A percentile compares a stretch with the other conserved stretches of the same genome.
Conservation (phyloP, 768 basidiomycete species). For the Udeniomyces megalosporus region DNA sequence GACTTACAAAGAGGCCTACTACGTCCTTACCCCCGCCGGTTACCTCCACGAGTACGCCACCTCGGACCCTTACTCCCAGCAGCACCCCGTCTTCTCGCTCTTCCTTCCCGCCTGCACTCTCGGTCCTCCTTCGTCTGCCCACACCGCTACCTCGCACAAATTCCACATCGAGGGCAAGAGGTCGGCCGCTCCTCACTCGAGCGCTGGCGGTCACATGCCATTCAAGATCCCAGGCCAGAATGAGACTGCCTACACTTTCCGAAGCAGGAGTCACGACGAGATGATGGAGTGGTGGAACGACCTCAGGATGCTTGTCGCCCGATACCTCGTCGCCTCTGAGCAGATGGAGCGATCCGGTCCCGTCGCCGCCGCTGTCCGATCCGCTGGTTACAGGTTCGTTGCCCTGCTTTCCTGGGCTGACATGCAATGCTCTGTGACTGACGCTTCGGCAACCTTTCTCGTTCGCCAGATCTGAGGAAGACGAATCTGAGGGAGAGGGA, state of each 20-base stretch:
- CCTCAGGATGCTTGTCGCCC: constrained; percentile 74
- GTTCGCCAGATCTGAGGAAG: constrained; percentile 33
- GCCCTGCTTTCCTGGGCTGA: constrained; percentile 5
- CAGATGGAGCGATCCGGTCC: constrained; percentile 82
- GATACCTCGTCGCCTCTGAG: constrained; percentile 88
- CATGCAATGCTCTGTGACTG: neutral
- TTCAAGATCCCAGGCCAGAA: constrained; percentile 33
- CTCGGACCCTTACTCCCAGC: constrained; percentile 48
- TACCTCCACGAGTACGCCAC: constrained; percentile 83
- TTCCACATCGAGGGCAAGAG: constrained; percentile 88
- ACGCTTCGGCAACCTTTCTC: neutral
- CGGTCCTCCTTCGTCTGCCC: constrained; percentile 60
- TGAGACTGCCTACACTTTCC: constrained; percentile 66
- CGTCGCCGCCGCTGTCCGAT: constrained; percentile 76
- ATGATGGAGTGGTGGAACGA: constrained; percentile 99
- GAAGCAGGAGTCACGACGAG: constrained; percentile 74
- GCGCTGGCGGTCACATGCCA: constrained; percentile 25
- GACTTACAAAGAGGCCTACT: constrained; percentile 68
- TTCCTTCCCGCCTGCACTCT: constrained; percentile 93
- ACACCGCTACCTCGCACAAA: constrained; percentile 58
- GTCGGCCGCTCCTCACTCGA: constrained; percentile 37
- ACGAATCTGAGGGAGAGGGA: constrained; percentile 39
- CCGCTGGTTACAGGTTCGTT: constrained; percentile 48
- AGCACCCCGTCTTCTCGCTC: constrained; percentile 58
- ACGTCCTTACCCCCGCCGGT: constrained; percentile 84